Conservation (phyloP, 1,139 yeast species). For the Diutina scorzettiae region DNA sequence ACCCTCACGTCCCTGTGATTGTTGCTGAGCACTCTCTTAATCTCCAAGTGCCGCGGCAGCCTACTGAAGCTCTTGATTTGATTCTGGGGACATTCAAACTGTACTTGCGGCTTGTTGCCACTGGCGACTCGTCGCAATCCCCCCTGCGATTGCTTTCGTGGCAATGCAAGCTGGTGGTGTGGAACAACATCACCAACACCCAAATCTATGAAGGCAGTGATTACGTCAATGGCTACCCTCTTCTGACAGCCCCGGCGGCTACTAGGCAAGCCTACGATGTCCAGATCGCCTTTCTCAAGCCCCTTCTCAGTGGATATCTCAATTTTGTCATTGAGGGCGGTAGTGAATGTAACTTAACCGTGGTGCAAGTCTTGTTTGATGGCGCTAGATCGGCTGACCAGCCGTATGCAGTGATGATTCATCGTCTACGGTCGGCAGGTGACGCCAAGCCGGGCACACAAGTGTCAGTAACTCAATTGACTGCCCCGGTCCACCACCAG, state of each 20-base stretch:
- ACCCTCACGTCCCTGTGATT: neutral
- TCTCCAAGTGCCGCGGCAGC: neutral
- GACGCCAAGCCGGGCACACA: neutral
- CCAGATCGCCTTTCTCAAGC: slow-evolving; percentile 4
- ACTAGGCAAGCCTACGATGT: neutral
- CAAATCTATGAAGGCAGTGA: neutral
- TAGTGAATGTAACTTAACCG: slow-evolving; percentile 4
- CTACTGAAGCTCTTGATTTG: neutral
- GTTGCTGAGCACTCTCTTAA: neutral
- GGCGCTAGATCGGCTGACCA: neutral
- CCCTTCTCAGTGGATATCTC: neutral
- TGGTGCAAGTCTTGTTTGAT: neutral
- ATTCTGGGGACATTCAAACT: slow-evolving; percentile 3
- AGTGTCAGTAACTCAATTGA: neutral
- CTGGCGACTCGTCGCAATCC: neutral
- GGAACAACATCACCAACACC: neutral
- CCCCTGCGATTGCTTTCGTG: neutral
- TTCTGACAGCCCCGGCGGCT: neutral
- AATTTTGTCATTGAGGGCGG: slow-evolving; percentile 3
- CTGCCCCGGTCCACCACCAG: neutral
- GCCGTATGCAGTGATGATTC: slow-evolving; percentile 1
- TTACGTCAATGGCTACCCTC: slow-evolving; percentile 1
- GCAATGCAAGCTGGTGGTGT: neutral
- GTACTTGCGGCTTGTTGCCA: slow-evolving; percentile 3
- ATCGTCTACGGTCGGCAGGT: neutral